Evolutionary conservation across 176 grass and related monocot genomes (phyloP), one percentile per base, ranked within the genome.

Genomic region (Neostapfia colusana): DNA sequence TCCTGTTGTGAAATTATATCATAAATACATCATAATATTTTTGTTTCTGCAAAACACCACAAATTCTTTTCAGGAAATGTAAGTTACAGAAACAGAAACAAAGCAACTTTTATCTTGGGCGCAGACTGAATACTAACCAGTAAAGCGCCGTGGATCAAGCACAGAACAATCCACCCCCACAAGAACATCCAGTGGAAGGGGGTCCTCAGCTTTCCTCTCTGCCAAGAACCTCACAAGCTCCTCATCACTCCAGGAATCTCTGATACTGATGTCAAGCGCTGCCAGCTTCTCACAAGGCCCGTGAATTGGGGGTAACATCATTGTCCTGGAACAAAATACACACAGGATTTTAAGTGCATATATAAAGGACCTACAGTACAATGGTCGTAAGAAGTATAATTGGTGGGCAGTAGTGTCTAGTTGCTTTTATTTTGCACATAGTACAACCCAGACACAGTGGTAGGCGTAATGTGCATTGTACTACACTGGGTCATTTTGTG

Each of bases 191-290:
- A 28, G 23, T 5, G 84, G 88, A 63, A 83, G 45, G 38, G 65
- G 49, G 26, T 90, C 80, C 15, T 61, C 21, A 0, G 44, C 49
- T 72, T 84, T 79, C 72, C 80, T 81, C 64, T 75, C 80, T 0
- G 67, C 72, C 36, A 90, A 26, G 63, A 87, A 90, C 26, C 58
- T 78, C n/a, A 90, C 35, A 67, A 73, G 81, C 48, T 90, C 81
- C 74, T 81, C 88, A 39, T 77, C 81, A 11, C 50, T 76, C 65
- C 80, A 90, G 76, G 44, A 71, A 37, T 39, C 24, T 21, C 15
- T 69, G 55, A 90, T 81, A 62, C 48, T 59, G 51, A 43, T 49
- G 38, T 70, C 17, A 46, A 82, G 78, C 15, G 66, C 37, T 20
- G 82, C 1, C 49, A 62, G 25, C 4, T 17, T 35, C 28, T 51